Percentiles rank a stretch among this genome's conserved stretches.
phyloP scores from a whole-genome alignment of 192 early-diverging fungal genomes.

The Gorgonomyces haynaldii region DNA sequence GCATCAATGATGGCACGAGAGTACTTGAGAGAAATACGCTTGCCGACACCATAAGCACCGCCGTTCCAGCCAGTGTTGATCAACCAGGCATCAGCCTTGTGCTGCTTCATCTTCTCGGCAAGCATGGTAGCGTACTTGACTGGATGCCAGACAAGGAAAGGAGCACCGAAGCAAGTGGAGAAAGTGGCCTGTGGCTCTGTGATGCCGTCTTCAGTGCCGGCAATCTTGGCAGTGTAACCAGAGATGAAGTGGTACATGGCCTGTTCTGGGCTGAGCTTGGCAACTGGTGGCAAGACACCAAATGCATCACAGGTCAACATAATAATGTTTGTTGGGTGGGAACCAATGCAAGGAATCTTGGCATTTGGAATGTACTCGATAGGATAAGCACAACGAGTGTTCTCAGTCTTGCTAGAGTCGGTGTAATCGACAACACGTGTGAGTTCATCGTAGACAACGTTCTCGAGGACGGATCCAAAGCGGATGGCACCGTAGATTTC shows the following conservation, averaged over 20 bases:
- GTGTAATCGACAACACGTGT: constrained; percentile 72
- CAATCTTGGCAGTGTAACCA: constrained; percentile 96
- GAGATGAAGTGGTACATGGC: constrained; percentile 97
- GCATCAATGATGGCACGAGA: constrained; percentile 95
- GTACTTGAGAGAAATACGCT: constrained; percentile 92
- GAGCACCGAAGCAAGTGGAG: constrained; percentile 80
- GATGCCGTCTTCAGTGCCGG: constrained; percentile 92
- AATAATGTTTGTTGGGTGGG: constrained; percentile 91
- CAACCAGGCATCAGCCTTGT: constrained; percentile 78
- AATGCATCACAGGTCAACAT: constrained; percentile 94
- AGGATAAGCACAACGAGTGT: constrained; percentile 93
- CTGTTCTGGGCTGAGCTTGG: constrained; percentile 75
- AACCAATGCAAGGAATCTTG: constrained; percentile 81
- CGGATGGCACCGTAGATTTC: constrained; percentile 96
- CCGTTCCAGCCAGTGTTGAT: constrained; percentile 98
- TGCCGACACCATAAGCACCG: constrained; percentile 78
- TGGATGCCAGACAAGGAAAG: constrained; percentile 96
- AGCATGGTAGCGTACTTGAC: constrained; percentile 93
- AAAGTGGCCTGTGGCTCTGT: constrained; percentile 87
- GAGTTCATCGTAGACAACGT: constrained; percentile 71
- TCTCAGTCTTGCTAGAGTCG: constrained; percentile 75
- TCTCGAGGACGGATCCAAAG: constrained; percentile 88
- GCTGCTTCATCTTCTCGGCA: constrained; percentile 82
- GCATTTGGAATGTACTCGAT: constrained; percentile 92
- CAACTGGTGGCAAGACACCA: constrained; percentile 83